Conservation (phyloP, 169 alveolate genomes). For the Haemoproteus tartakovskyi region DNA sequence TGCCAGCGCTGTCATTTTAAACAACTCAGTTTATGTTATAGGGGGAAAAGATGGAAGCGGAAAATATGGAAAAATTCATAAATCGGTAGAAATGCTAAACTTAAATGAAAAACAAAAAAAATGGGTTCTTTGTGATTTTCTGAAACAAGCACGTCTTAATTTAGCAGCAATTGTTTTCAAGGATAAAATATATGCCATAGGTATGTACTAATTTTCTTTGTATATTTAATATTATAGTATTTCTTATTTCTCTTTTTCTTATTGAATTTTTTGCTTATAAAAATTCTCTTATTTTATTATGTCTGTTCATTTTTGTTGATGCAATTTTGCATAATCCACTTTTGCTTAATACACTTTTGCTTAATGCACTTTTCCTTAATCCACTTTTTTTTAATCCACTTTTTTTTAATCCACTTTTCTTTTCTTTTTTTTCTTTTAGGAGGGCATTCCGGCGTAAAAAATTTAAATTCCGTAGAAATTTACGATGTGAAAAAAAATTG, state of each 20-base stretch:
- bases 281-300: no score
- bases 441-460: slow-evolving; percentile 53
- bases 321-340: no score
- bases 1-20: slow-evolving; percentile 46
- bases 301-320: no score
- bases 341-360: no score
- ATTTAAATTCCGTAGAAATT: slow-evolving; percentile 52
- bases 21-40: slow-evolving; percentile 24
- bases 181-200: slow-evolving; percentile 53
- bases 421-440: slow-evolving; percentile 11
- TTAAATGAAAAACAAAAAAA: slow-evolving; percentile 54
- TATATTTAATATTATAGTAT: no score
- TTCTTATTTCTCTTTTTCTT: no score
- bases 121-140: slow-evolving; percentile 41
- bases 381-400: no score
- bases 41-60: slow-evolving; percentile 67
- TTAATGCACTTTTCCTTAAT: no score
- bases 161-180: slow-evolving; percentile 28
- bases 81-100: slow-evolving; percentile 60
- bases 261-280: no score
- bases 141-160: slow-evolving; percentile 61
- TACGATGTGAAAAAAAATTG: slow-evolving; percentile 24
- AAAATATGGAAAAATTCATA: slow-evolving; percentile 48
- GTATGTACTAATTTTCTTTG: slow-evolving; percentile 4
- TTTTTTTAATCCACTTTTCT: not conserved